Conservation (phyloP, 129 eudicot genomes). For the Heracleum sosnowskyi region DNA sequence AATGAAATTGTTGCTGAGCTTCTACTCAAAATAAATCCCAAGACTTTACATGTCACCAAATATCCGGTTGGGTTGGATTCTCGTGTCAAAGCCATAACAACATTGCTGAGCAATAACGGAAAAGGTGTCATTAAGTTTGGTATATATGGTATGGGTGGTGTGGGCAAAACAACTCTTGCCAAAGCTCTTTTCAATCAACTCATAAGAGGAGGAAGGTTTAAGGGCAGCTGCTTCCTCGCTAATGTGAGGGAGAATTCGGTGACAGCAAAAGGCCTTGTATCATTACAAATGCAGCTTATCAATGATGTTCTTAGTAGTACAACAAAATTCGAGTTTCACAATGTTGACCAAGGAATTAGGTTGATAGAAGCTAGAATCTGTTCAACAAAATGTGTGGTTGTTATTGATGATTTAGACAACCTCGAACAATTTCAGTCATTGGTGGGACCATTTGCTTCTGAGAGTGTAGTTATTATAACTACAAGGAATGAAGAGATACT, state of each 20-base stretch:
- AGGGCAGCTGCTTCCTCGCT: constrained; percentile 11
- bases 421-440: not conserved
- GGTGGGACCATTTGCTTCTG: constrained; percentile 9
- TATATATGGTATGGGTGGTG: constrained; percentile 25
- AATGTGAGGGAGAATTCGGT: too few relatives aligned
- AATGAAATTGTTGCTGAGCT: too few relatives aligned
- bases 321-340: not conserved
- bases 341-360: not conserved
- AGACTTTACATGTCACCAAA: not conserved
- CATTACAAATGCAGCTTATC: constrained; percentile 2
- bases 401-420: not conserved
- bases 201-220: not conserved
- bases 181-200: constrained; percentile 1
- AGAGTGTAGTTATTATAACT: too few relatives aligned
- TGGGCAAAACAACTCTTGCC: constrained; percentile 25
- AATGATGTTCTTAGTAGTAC: not conserved
- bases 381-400: not conserved
- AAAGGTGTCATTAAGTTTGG: not conserved
- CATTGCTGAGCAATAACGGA: not conserved
- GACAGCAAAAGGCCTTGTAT: not conserved
- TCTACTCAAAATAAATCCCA: not conserved
- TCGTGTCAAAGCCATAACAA: not conserved
- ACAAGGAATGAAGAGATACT: constrained; percentile 5
- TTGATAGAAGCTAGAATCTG: not conserved
- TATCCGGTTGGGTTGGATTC: not conserved